A percentile compares a stretch with the other conserved stretches of the same genome.
Conservation (phyloP, 2,329 filamentous ascomycete genomes). For the Talaromyces islandicus region DNA sequence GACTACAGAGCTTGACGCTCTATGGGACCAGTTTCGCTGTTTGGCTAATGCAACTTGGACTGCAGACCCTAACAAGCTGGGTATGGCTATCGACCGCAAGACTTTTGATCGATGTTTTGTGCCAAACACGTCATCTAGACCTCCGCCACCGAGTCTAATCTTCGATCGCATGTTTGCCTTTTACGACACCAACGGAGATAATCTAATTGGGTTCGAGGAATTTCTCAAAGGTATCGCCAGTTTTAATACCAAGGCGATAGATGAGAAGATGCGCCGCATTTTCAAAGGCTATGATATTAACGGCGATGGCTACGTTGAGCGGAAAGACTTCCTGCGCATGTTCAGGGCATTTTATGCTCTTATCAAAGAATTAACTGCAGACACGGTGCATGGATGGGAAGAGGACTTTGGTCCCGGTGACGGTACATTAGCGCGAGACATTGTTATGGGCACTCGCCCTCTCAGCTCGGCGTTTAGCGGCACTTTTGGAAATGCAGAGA, state of each 20-base stretch:
- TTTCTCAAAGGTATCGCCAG: constrained; percentile 77
- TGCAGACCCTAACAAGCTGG: constrained; percentile 70
- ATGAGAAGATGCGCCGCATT: constrained; percentile 65
- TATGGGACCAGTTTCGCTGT: constrained; percentile 96
- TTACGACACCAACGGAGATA: constrained; percentile 86
- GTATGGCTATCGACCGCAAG: constrained; percentile 80
- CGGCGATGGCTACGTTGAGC: constrained; percentile 74
- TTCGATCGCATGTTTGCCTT: constrained; percentile 96
- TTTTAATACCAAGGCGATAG: constrained; percentile 50
- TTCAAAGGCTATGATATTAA: constrained; percentile 92
- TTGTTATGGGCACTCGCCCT: constrained; percentile 68
- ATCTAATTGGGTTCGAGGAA: constrained; percentile 85
- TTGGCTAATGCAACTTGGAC: constrained; percentile 82
- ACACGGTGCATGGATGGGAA: constrained; percentile 71
- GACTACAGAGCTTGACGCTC: constrained; percentile 78
- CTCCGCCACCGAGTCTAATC: constrained; percentile 77
- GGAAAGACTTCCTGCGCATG: constrained; percentile 83
- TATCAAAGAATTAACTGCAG: constrained; percentile 81
- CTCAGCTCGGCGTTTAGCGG: constrained; percentile 74
- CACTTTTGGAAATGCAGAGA: constrained; percentile 58
- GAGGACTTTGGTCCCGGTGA: constrained; percentile 71
- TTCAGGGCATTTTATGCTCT: constrained; percentile 89
- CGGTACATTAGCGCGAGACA: constrained; percentile 54
- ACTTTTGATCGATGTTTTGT: constrained; percentile 90
- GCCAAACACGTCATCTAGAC: constrained; percentile 71